Base-by-base conservation (phyloP, 1,139 yeast genomes). In the Yamadazyma spencermartinsiae region DNA sequence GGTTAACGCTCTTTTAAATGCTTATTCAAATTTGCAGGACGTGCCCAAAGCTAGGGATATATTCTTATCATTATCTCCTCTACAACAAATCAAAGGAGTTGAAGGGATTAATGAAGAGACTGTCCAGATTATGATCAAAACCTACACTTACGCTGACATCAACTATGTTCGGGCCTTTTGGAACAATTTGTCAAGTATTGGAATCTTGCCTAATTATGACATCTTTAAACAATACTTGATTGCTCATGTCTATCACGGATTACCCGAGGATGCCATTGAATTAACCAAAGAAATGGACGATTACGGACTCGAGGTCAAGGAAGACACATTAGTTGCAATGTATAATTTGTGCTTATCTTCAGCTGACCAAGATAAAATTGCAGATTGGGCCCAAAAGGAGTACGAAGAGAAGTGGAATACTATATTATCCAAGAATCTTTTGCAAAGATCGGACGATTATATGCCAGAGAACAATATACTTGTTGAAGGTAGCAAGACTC, bases 171-270 rank as follows among this genome's bases (percentile, higher is more conserved):
- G 74, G 37, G 67, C 73, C 33, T 78, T 84, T 41, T 86, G 90
- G 85, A 70, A 76, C 41, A 75, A 75, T 41, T 58, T 86, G 33
- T 72, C 83, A 0, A 67, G 68, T 28, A 79, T 71, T 51, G 76
- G 74, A 1, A 61, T 85, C 11, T 49, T 69, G 7, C 87, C 88
- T 0, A 72, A 77, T 45, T 65, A 72, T 27, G 68, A 70, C n/a
- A 73, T 82, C 35, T 75, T 74, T 52, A 72, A 71, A 33, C 90
- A 85, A 54, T 82, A 79, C 48, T 61, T 86, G 34, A 76, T 85
- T 43, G 88, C 92, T 1, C 82, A 85, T 55, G 85, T 87, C 44
- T 83, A 83, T 50, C 81, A 81, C 53, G 90, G 86, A 2, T 64
- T 73, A 36, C 74, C 72, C 28, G 73, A 74, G 20, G 74, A 77